Conservation (phyloP, 495 filamentous ascomycete species). For the Aspergillus sclerotioniger region DNA sequence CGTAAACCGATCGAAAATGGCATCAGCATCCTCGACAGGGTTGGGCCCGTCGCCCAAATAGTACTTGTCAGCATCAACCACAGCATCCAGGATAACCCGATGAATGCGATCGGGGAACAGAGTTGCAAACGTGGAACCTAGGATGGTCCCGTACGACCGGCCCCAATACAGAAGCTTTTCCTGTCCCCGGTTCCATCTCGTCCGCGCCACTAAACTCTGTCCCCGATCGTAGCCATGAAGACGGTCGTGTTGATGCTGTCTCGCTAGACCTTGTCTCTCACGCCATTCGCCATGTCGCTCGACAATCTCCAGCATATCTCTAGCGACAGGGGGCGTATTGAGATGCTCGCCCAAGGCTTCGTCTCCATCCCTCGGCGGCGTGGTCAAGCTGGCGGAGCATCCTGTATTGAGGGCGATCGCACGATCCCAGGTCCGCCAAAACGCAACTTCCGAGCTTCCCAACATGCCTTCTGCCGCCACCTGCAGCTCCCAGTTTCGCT, state of each 20-base stretch:
- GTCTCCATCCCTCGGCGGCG: conserved; percentile 17
- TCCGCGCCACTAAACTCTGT: conserved; percentile 26
- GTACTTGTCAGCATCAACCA: conserved; percentile 51
- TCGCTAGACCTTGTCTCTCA: conserved; percentile 28
- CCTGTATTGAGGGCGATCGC: conserved; percentile 41
- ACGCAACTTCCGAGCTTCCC: conserved; percentile 31
- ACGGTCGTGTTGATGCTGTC: conserved; percentile 30
- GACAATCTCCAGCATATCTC: conserved; percentile 51
- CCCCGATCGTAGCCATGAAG: conserved; percentile 29
- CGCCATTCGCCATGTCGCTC: conserved; percentile 50
- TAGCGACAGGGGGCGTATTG: conserved; percentile 46
- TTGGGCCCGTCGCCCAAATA: conserved; percentile 39
- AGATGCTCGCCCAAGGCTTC: conserved; percentile 46
- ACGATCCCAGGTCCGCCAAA: conserved; percentile 50
- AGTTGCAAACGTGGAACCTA: conserved; percentile 57
- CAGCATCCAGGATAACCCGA: conserved; percentile 52
- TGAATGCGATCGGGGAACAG: conserved; percentile 52
- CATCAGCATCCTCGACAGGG: conserved; percentile 49
- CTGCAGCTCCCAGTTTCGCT: conserved; percentile 40
- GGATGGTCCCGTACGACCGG: conserved; percentile 66
- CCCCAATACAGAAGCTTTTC: conserved; percentile 62
- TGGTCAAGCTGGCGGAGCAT: conserved; percentile 33
- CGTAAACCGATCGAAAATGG: conserved; percentile 46
- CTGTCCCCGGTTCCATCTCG: conserved; percentile 32
- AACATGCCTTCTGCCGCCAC: conserved; percentile 42